A percentile compares a stretch with the other conserved stretches of the same genome.
Evolutionary conservation across 2,329 filamentous ascomycete genomes (phyloP).

Genomic region (Ophidiomyces ophidiicola): DNA sequence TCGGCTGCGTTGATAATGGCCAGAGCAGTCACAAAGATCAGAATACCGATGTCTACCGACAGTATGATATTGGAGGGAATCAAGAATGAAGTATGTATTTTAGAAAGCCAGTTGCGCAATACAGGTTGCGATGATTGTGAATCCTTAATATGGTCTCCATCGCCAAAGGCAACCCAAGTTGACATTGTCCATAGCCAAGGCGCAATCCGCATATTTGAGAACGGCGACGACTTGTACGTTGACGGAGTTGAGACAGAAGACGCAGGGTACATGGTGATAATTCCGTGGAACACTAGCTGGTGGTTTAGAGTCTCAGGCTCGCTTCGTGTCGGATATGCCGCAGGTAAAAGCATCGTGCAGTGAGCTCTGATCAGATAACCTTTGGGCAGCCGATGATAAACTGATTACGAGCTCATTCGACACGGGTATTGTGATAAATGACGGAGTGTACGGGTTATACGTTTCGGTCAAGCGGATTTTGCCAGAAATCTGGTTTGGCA

Average conservation of each 20-base stretch:
- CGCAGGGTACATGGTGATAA: background rate
- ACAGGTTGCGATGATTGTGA: background rate
- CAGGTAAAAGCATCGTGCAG: background rate
- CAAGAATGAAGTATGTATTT: background rate
- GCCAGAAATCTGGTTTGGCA: background rate
- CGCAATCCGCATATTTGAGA: background rate
- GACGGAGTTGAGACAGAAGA: background rate
- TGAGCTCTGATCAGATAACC: background rate
- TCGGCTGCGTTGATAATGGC: background rate
- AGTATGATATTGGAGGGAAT: background rate
- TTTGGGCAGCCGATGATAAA: background rate
- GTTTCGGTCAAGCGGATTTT: background rate
- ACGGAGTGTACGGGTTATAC: background rate
- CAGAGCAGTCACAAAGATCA: background rate
- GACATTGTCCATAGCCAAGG: background rate
- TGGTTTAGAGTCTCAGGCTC: background rate
- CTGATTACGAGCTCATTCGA: slow-evolving; percentile 1
- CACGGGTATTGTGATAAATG: slow-evolving; percentile 1
- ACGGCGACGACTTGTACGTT: background rate
- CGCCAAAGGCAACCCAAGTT: background rate
- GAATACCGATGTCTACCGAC: background rate
- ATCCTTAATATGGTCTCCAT: background rate
- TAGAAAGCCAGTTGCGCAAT: background rate
- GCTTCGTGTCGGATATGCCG: background rate
- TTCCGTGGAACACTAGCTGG: background rate